These are phyloP conservation scores for Lepidium campestre DNA, from an alignment of 441 rosid species.

Conservation along the genomic window DNA sequence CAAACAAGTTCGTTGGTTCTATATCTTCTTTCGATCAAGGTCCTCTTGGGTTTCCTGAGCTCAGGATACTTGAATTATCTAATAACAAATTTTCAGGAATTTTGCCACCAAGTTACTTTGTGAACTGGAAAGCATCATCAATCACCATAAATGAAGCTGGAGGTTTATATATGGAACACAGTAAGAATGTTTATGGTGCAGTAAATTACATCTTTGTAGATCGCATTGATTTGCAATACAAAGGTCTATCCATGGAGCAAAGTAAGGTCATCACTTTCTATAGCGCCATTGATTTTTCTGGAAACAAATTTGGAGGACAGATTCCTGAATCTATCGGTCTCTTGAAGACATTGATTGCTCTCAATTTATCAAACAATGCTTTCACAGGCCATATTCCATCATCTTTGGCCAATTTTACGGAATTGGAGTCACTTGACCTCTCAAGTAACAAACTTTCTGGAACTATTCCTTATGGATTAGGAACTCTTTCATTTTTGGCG, in stretches of 20 bases:
- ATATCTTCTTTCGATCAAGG: slow-evolving; percentile 23
- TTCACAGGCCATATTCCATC: not conserved
- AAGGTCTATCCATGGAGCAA: slow-evolving; percentile 40
- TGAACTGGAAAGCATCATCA: slow-evolving; percentile 40
- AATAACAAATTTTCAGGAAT: slow-evolving; percentile 19
- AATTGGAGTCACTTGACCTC: not conserved
- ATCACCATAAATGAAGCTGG: not conserved
- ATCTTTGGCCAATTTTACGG: not conserved
- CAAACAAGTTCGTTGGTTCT: slow-evolving; percentile 38
- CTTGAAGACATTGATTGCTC: not conserved
- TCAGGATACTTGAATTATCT: slow-evolving; percentile 62
- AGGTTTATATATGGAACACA: no score
- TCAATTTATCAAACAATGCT: not conserved
- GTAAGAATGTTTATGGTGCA: no score
- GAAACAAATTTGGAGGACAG: slow-evolving; percentile 23
- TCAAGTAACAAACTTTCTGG: slow-evolving; percentile 2
- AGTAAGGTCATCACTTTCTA: slow-evolving; percentile 43
- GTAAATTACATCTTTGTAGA: no score
- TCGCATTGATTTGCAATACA: slow-evolving; percentile 45
- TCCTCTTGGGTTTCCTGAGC: slow-evolving; percentile 36
- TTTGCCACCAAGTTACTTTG: slow-evolving; percentile 20
- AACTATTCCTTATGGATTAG: slow-evolving; percentile 24
- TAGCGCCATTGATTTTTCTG: slow-evolving; percentile 13
- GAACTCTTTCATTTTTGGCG: slow-evolving; percentile 31
- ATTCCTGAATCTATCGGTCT: slow-evolving; percentile 14